These are phyloP conservation scores for Aegilops speltoides DNA, from an alignment of 176 grass and related monocot genomes.

Conservation along the genomic window DNA sequence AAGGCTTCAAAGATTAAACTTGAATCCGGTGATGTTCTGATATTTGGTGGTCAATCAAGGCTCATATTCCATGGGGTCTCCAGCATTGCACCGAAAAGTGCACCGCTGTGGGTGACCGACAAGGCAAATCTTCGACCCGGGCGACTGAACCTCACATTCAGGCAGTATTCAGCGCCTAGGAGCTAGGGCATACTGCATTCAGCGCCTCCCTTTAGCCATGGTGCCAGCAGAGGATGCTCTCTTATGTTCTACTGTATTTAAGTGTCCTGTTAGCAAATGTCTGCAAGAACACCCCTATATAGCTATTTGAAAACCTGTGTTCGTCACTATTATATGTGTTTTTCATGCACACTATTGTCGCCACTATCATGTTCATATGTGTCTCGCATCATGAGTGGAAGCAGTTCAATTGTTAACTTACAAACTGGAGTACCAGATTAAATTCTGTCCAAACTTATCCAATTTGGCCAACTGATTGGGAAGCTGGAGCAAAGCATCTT, in stretches of 20 bases:
- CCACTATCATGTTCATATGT: too few relatives aligned
- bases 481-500: not conserved
- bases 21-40: conserved; percentile 56
- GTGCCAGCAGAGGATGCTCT: not conserved
- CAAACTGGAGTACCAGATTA: too few relatives aligned
- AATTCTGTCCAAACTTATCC: not conserved
- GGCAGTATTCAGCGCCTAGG: too few relatives aligned
- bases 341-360: too few relatives aligned
- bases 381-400: too few relatives aligned
- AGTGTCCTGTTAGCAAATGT: too few relatives aligned
- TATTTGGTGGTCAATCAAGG: conserved; percentile 61
- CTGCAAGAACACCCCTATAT: not conserved
- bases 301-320: not conserved
- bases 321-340: too few relatives aligned
- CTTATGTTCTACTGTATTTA: too few relatives aligned
- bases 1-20: conserved; percentile 47
- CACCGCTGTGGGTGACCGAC: conserved; percentile 26
- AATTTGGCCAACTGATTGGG: not conserved
- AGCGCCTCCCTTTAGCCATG: not conserved
- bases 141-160: conserved; percentile 62
- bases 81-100: conserved; percentile 23
- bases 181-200: not conserved
- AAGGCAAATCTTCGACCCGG: conserved; percentile 51
- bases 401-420: too few relatives aligned
- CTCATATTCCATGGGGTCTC: conserved; percentile 50